Percentiles rank a stretch among this genome's conserved stretches.
Conservation (phyloP, 2,329 filamentous ascomycete species). For the Gyromitra esculenta region DNA sequence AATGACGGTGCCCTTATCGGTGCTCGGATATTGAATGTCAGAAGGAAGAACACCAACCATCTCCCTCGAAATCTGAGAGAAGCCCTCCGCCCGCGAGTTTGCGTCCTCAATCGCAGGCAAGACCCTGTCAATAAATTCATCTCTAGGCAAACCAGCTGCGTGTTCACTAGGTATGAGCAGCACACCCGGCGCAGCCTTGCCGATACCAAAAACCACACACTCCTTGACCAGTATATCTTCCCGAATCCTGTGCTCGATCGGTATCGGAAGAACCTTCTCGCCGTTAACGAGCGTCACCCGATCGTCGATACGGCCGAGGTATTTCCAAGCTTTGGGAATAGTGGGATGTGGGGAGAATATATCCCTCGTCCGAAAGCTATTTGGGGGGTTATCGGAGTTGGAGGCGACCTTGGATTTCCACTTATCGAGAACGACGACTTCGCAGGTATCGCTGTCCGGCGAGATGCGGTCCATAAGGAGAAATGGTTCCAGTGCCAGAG, state of each 20-base stretch:
- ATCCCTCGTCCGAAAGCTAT: conserved; percentile 63
- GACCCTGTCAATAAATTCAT: conserved; percentile 64
- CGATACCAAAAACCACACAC: conserved; percentile 68
- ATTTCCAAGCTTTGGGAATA: conserved; percentile 63
- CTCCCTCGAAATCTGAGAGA: conserved; percentile 66
- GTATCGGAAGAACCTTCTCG: conserved; percentile 64
- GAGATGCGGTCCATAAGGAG: conserved; percentile 60
- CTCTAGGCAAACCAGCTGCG: conserved; percentile 61
- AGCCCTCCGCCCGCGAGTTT: conserved; percentile 65
- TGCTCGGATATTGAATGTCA: conserved; percentile 64
- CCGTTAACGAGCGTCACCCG: conserved; percentile 64
- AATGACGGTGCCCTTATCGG: conserved; percentile 69
- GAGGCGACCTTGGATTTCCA: conserved; percentile 60
- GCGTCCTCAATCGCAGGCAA: conserved; percentile 66
- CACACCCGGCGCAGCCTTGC: conserved; percentile 66
- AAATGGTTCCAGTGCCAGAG: conserved; percentile 61
- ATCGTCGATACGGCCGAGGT: conserved; percentile 63
- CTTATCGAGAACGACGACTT: conserved; percentile 61
- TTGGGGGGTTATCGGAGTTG: conserved; percentile 63
- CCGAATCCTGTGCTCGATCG: conserved; percentile 67
- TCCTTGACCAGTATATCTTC: conserved; percentile 67
- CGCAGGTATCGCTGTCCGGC: conserved; percentile 60
- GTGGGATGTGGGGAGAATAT: conserved; percentile 62
- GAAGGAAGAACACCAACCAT: conserved; percentile 64
- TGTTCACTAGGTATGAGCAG: conserved; percentile 66